Evolutionary conservation across 2,329 filamentous ascomycete genomes (phyloP).

Genomic region (Emergomyces pasteurianus): DNA sequence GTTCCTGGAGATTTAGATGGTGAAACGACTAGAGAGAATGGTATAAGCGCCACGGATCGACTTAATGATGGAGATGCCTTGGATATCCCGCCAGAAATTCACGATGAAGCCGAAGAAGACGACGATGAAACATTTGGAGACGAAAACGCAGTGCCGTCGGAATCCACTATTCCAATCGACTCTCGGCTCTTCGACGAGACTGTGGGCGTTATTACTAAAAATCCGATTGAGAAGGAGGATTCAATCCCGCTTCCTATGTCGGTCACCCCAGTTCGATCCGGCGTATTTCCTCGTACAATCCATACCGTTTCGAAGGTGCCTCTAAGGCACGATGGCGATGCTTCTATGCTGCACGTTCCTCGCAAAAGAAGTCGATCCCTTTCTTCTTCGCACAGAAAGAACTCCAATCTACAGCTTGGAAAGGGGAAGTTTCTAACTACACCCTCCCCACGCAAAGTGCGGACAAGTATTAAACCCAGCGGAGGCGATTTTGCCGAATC

Average conservation of each 20-base stretch:
- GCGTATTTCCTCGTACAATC: slow-evolving; percentile 42
- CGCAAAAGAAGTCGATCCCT: slow-evolving; percentile 41
- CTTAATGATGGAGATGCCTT: slow-evolving; percentile 9
- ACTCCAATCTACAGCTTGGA: slow-evolving; percentile 20
- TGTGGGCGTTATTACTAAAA: slow-evolving; percentile 14
- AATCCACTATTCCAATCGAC: slow-evolving; percentile 13
- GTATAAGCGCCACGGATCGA: not conserved
- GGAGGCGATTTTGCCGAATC: slow-evolving; percentile 4
- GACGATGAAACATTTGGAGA: slow-evolving; percentile 50
- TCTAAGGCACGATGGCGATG: slow-evolving; percentile 51
- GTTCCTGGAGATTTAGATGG: slow-evolving; percentile 19
- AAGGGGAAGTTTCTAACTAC: slow-evolving; percentile 14
- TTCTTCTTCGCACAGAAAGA: slow-evolving; percentile 32
- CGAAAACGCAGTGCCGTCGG: slow-evolving; percentile 41
- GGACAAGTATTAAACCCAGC: not conserved
- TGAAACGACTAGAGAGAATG: slow-evolving; percentile 22
- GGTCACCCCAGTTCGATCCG: slow-evolving; percentile 44
- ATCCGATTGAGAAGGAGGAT: slow-evolving; percentile 14
- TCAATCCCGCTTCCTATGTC: slow-evolving; percentile 23
- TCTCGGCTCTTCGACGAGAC: slow-evolving; percentile 13
- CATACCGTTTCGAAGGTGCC: slow-evolving; percentile 69
- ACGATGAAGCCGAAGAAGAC: slow-evolving; percentile 7
- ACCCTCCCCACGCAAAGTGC: slow-evolving; percentile 16
- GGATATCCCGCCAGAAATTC: slow-evolving; percentile 4
- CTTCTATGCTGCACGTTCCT: slow-evolving; percentile 35